Conservation (phyloP, 176 grass and related monocot genomes). For the Juncus effusus region DNA sequence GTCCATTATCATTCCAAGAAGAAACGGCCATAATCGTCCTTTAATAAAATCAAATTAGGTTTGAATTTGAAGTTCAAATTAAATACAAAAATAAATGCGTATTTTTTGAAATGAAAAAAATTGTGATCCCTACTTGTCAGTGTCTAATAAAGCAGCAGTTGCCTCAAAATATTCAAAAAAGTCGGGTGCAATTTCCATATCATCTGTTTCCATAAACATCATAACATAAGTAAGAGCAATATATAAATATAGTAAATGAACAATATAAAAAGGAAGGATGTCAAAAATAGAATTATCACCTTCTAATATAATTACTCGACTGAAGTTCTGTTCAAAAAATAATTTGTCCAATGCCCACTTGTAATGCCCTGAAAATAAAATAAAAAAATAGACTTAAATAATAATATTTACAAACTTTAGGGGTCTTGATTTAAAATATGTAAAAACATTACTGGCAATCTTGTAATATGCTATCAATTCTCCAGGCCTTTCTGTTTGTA, state of each 20-base stretch:
- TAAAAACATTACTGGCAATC: constrained; percentile 77
- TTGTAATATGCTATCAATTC: constrained; percentile 95
- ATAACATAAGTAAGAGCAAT: too few relatives aligned
- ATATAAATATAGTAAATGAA: neutral
- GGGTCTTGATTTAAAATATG: constrained; percentile 17
- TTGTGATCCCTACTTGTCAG: constrained; percentile 62
- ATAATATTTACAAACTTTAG: neutral
- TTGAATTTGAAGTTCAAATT: constrained; percentile 11
- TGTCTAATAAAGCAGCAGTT: constrained; percentile 78
- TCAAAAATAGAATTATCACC: constrained; percentile 40
- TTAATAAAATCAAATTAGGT: constrained; percentile 22
- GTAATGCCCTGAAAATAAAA: constrained; percentile 62
- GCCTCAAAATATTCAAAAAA: constrained; percentile 95
- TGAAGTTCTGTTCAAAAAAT: constrained; percentile 75
- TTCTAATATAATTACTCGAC: constrained; percentile 94
- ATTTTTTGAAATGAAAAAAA: constrained; percentile 23
- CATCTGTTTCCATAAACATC: constrained; percentile 52
- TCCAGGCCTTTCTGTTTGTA: constrained; percentile 85
- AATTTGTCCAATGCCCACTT: constrained; percentile 95
- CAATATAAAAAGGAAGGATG: constrained; percentile 21
- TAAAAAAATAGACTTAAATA: constrained; percentile 33
- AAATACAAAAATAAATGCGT: neutral
- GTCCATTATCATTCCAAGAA: constrained; percentile 98
- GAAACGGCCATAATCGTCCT: constrained; percentile 98
- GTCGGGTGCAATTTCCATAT: constrained; percentile 94